phyloP scores from a whole-genome alignment of 345 rosid genomes.

The Eutrema yunnanense region DNA sequence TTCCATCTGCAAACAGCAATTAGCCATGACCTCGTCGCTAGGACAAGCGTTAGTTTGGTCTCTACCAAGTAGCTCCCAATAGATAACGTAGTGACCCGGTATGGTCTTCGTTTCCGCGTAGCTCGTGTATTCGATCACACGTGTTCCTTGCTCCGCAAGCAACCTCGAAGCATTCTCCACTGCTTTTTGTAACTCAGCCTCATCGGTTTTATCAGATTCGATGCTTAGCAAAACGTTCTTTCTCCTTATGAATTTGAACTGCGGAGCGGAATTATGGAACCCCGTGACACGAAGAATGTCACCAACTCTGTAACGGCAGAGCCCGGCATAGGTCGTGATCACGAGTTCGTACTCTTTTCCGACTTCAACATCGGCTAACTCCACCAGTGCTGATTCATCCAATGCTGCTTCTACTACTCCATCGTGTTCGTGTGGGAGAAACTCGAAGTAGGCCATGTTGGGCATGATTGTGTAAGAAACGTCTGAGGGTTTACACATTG shows the following conservation, averaged over 20 bases:
- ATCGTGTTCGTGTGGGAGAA: constrained; percentile 42
- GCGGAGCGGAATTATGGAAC: constrained; percentile 72
- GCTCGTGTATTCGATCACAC: constrained; percentile 83
- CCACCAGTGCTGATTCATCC: constrained; percentile 41
- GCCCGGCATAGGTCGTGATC: constrained; percentile 72
- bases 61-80: constrained; percentile 62
- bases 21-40: constrained; percentile 37
- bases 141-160: constrained; percentile 43
- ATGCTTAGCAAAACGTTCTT: constrained; percentile 85
- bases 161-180: constrained; percentile 56
- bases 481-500: constrained; percentile 76
- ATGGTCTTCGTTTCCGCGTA: constrained; percentile 56
- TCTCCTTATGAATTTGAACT: constrained; percentile 65
- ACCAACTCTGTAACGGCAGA: constrained; percentile 78
- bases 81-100: constrained; percentile 88
- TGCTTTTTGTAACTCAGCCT: constrained; percentile 75
- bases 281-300: constrained; percentile 79
- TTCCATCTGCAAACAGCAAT: constrained; percentile 74
- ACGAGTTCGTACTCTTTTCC: constrained; percentile 86
- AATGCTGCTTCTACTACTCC: neutral
- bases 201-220: constrained; percentile 87
- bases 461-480: constrained; percentile 92
- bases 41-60: constrained; percentile 43
- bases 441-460: constrained; percentile 89
- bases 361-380: constrained; percentile 58